Conservation (phyloP, 1,284 basidiomycete species). For the Cryptococcus hybrid region DNA sequence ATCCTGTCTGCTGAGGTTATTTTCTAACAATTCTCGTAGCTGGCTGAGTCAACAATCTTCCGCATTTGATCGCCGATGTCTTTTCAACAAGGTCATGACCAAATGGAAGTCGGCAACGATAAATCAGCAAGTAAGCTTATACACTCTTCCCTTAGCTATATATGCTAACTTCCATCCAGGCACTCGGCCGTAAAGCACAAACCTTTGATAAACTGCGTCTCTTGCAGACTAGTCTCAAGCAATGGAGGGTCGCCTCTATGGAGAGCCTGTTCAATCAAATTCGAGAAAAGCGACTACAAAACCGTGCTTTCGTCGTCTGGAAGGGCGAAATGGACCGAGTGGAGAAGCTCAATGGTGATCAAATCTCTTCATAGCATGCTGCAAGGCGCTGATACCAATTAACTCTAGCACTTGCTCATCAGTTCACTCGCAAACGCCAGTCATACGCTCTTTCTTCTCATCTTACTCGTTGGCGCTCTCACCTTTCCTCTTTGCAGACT, state of each 20-base stretch:
- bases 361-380: neutral
- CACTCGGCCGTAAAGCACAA: slow-evolving; percentile 5
- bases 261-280: slow-evolving; percentile 10
- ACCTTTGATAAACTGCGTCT: slow-evolving; percentile 4
- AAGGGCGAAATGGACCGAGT: neutral
- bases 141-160: neutral
- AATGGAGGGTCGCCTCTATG: slow-evolving; percentile 13
- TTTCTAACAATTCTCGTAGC: neutral
- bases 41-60: slow-evolving; percentile 11
- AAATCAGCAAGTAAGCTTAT: slow-evolving; percentile 8
- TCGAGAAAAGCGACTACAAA: slow-evolving; percentile 9
- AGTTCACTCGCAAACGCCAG: neutral
- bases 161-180: slow-evolving; percentile 1
- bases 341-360: slow-evolving; percentile 6
- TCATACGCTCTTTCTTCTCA: slow-evolving; percentile 4
- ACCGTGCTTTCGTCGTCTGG: slow-evolving; percentile 6
- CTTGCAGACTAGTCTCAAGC: slow-evolving; percentile 3
- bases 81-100: slow-evolving; percentile 8
- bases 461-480: slow-evolving; percentile 33
- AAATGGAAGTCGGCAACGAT: slow-evolving; percentile 8
- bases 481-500: slow-evolving; percentile 16
- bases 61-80: slow-evolving; percentile 7
- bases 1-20: too few species aligned
- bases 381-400: neutral
- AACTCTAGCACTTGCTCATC: slow-evolving; percentile 2